Percentiles rank a stretch among this genome's conserved stretches.
These are phyloP conservation scores for Hemisphaericaspora subhashii DNA, from an alignment of 1,139 yeast species.

Conservation along the genomic window DNA sequence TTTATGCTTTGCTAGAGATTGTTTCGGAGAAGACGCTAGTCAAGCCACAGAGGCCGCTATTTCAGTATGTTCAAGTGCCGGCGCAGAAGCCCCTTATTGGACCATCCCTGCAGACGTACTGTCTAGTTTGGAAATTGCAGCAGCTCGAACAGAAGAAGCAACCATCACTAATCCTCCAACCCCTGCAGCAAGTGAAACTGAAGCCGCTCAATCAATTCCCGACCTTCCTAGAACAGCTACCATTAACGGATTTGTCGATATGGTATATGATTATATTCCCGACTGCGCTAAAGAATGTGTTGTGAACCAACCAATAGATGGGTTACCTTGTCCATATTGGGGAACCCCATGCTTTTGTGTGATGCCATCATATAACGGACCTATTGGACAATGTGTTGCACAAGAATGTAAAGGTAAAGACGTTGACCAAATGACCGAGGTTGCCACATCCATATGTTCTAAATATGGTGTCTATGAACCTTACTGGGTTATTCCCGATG, in stretches of 20 bases:
- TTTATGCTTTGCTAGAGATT: slow-evolving; percentile 28
- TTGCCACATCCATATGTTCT: slow-evolving; percentile 31
- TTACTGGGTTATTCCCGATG: slow-evolving; percentile 39
- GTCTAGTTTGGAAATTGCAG: background rate
- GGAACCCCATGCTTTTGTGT: slow-evolving; percentile 40
- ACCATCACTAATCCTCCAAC: slow-evolving; percentile 11
- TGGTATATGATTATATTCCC: slow-evolving; percentile 27
- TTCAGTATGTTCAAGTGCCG: slow-evolving; percentile 1
- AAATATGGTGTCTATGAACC: slow-evolving; percentile 43
- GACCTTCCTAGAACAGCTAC: slow-evolving; percentile 38
- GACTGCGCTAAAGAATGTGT: slow-evolving; percentile 28
- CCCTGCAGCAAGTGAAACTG: slow-evolving; percentile 11
- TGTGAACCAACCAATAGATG: slow-evolving; percentile 21
- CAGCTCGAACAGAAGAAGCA: background rate
- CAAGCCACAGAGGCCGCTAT: slow-evolving; percentile 35
- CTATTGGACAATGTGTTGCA: slow-evolving; percentile 30
- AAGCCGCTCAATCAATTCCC: slow-evolving; percentile 36
- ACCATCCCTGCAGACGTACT: background rate
- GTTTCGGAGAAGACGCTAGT: slow-evolving; percentile 36
- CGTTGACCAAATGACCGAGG: slow-evolving; percentile 20
- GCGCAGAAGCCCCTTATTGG: background rate
- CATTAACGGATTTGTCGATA: slow-evolving; percentile 44
- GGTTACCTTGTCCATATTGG: slow-evolving; percentile 40
- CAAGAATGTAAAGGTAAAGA: slow-evolving; percentile 24
- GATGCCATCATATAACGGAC: slow-evolving; percentile 28